Base-by-base conservation (phyloP, 2,329 filamentous ascomycete genomes). In the Diaporthe nobilis region DNA sequence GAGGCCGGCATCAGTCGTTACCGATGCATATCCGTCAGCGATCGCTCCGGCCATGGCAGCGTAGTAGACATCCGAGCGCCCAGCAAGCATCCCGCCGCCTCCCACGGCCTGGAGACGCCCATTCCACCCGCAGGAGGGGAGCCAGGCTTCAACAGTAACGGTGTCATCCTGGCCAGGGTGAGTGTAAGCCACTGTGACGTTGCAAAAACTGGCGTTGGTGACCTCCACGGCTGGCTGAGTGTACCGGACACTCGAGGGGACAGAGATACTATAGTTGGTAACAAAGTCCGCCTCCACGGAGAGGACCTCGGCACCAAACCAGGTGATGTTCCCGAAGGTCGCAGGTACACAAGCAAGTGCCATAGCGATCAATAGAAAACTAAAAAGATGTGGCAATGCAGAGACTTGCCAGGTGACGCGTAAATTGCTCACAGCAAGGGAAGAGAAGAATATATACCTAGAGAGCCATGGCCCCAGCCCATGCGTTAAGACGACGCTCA, bases 1-100 rank as follows among this genome's bases (percentile, higher is more conserved):
- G 7, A 68, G 20, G 3, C 81, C 81, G 6, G 78, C 80, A 55
- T 82, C 80, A 1, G 82, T 82, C 17, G 76, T 79, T 15, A 77
- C 71, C n/a, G 81, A 78, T 17, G 78, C 80, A 49, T 78, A 82
- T 17, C 80, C 81, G 12, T 73, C 22, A 78, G 75, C 78, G 8
- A 82, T 67, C 3, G 78, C 78, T 7, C 70, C 78, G n/a, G 72
- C 73, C 75, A 80, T 79, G 42, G 58, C 58, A 61, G 34, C 60
- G 71, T 57, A 37, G 39, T 60, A 61, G 37, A 9, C 22, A 25
- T 25, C 58, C 58, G 10, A 61, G 34, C 58, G 58, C 34, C 53
- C 76, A 51, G 73, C 71, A 13, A 65, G 28, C 39, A 51, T 51
- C 5, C 71, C 71, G 49, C 57, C 58, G 17, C 71, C 71, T 39